Base-by-base conservation (phyloP, 306 rosid species). In the Corylus avellana region DNA sequence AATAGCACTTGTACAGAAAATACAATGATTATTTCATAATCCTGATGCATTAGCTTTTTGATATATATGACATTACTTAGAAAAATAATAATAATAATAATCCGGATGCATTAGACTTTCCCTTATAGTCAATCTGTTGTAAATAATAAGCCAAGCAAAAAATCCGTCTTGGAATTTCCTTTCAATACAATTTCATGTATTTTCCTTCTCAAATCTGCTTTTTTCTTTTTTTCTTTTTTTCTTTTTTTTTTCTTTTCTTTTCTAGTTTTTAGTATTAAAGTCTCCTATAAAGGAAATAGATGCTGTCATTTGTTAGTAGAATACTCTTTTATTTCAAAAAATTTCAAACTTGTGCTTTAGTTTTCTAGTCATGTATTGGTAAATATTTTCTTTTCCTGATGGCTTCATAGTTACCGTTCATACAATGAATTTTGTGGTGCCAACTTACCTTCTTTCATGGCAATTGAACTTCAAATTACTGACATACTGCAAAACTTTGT, bases 381-480 rank as follows among this genome's bases (percentile, higher is more conserved):
- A 51, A 51, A 51, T 14, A 14, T 32, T 29, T 51, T 27, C 32
- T 55, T 39, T 4, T 13, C 17, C 13, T 5, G 7, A 25, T 51
- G 48, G 62, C 49, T 57, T 13, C 37, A 37, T 35, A 59, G 57
- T 63, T 73, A 14, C 74, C 66, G 13, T 46, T 53, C 58, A 42
- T 44, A 79, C 9, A 42, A 37, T 18, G 44, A n/a, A 67, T 67
- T 29, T 55, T 17, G 35, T 67, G 57, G 37, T 22, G 25, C 50
- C 49, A 27, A 70, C 62, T 61, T 53, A 9, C 50, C 37, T 7
- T n/a, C 66, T 69, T 13, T 53, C 39, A 42, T 14, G 66, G 59
- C 32, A 71, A 55, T 44, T 70, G 50, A 72, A 56, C 66, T 83
- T 87, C 48, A 29, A n/a, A 75, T 63, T 84, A 70, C 75, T 78